These are phyloP conservation scores for Gilbertella persicaria DNA, from an alignment of 371 early-diverging fungal genomes.

Conservation along the genomic window DNA sequence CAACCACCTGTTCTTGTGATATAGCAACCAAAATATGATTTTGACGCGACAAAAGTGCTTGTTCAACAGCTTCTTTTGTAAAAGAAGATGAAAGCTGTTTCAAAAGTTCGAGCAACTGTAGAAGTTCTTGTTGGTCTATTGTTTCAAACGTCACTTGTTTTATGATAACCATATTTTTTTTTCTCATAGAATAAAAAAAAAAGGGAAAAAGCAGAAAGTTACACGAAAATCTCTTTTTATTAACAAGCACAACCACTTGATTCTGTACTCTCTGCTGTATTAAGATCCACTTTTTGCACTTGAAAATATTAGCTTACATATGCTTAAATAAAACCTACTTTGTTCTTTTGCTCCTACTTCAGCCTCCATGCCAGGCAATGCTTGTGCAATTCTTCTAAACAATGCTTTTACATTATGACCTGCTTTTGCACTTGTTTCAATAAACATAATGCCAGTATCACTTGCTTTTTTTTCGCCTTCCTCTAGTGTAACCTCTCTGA, in stretches of 20 bases:
- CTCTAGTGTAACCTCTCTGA: constrained; percentile 87
- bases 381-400: constrained; percentile 94
- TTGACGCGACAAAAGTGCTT: constrained; percentile 26
- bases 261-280: not conserved
- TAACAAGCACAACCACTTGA: not conserved
- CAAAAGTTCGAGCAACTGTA: not conserved
- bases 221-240: not conserved
- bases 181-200: no score
- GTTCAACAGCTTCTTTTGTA: constrained; percentile 5
- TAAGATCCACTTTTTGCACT: not conserved
- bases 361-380: constrained; percentile 82
- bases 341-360: constrained; percentile 28
- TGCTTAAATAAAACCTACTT: constrained; percentile 25
- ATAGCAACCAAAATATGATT: constrained; percentile 27
- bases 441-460: constrained; percentile 93
- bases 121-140: no score
- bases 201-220: not conserved
- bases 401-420: constrained; percentile 95
- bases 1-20: constrained; percentile 19
- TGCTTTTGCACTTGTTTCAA: constrained; percentile 97
- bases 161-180: no score
- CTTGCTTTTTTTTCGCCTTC: constrained; percentile 96
- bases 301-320: not conserved
- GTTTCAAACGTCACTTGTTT: no score
- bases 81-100: constrained; percentile 28